phyloP scores from a whole-genome alignment of 257 asterid genomes.

The Scutellaria minor region DNA sequence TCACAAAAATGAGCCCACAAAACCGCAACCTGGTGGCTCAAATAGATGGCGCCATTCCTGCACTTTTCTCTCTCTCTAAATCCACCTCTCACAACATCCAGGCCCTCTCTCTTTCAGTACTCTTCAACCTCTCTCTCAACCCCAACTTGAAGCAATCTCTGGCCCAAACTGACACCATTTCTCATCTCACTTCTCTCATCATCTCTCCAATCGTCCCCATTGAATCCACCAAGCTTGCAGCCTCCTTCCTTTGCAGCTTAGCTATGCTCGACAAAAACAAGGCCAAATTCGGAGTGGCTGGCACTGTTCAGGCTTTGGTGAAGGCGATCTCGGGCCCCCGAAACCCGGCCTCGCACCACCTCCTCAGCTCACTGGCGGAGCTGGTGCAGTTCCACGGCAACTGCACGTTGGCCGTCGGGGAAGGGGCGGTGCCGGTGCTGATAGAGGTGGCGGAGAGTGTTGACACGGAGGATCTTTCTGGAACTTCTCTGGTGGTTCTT shows the following conservation, averaged over 20 bases:
- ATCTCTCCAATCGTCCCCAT: slow-evolving; percentile 27
- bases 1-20: slow-evolving; percentile 76
- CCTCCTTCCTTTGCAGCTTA: slow-evolving; percentile 76
- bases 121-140: slow-evolving; percentile 77
- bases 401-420: slow-evolving; percentile 73
- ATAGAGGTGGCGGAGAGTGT: slow-evolving; percentile 45
- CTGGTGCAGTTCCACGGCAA: slow-evolving; percentile 87
- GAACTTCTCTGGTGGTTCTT: slow-evolving; percentile 58
- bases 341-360: slow-evolving; percentile 60
- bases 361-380: slow-evolving; percentile 74
- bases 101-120: slow-evolving; percentile 60
- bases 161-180: slow-evolving; percentile 59
- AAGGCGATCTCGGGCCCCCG: slow-evolving; percentile 50
- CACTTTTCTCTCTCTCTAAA: slow-evolving; percentile 54
- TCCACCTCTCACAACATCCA: slow-evolving; percentile 37
- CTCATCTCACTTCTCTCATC: slow-evolving; percentile 49
- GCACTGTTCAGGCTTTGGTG: slow-evolving; percentile 59
- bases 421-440: slow-evolving; percentile 65
- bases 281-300: slow-evolving; percentile 80
- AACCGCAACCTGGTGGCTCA: slow-evolving; percentile 68
- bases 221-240: slow-evolving; percentile 59
- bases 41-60: slow-evolving; percentile 53
- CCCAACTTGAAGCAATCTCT: slow-evolving; percentile 62
- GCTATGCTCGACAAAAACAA: slow-evolving; percentile 85
- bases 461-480: slow-evolving; percentile 62